These are phyloP conservation scores for Xylaria sp. DNA, from an alignment of 2,329 filamentous ascomycete genomes.

Conservation along the genomic window DNA sequence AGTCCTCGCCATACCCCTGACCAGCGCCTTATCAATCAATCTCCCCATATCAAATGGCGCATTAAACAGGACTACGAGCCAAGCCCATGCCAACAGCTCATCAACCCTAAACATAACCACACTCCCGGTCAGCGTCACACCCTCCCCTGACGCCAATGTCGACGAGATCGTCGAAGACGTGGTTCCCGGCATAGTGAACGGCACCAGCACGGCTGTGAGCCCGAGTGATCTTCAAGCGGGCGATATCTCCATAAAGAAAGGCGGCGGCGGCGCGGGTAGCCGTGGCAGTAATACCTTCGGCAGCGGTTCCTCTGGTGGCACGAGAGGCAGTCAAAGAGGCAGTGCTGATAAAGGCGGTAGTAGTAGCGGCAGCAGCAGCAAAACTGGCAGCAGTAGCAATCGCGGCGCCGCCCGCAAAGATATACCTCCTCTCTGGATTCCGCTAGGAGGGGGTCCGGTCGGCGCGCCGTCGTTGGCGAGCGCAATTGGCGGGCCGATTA, in stretches of 20 bases:
- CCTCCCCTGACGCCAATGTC: not conserved
- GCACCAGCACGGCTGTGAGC: not conserved
- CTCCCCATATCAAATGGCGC: not conserved
- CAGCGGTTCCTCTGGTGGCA: not conserved
- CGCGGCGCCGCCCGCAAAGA: not conserved
- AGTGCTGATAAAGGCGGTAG: not conserved
- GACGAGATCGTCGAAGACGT: too few relatives aligned
- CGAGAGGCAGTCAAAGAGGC: not conserved
- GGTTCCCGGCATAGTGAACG: not conserved
- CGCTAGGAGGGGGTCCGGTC: not conserved
- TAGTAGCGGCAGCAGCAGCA: not conserved
- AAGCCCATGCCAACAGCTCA: not conserved
- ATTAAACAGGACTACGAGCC: not conserved
- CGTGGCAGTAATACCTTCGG: not conserved
- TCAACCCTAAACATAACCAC: not conserved
- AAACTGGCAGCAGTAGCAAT: not conserved
- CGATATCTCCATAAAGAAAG: slow-evolving; percentile 11
- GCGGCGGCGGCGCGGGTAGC: slow-evolving; percentile 2
- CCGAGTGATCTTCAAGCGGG: too few relatives aligned
- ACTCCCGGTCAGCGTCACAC: not conserved
- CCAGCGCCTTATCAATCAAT: not conserved
- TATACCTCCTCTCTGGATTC: not conserved
- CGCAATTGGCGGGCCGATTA: not conserved
- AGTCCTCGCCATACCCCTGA: not conserved
- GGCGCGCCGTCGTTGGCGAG: not conserved